A percentile compares a stretch with the other conserved stretches of the same genome.
phyloP scores from a whole-genome alignment of 768 basidiomycete genomes.

The Leccinum rimulosum region DNA sequence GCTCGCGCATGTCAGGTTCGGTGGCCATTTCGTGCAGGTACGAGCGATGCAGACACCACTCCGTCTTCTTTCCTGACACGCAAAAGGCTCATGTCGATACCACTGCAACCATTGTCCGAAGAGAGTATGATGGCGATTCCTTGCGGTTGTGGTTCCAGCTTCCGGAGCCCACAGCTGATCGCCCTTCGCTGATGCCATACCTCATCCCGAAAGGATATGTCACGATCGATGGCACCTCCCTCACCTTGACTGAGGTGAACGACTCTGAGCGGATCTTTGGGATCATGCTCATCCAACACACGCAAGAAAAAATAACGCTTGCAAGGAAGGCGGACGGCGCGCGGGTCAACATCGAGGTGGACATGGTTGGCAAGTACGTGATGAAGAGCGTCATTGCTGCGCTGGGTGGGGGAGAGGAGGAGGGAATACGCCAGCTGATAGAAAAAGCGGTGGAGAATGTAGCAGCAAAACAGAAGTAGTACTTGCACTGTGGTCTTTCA shows the following conservation, averaged over 20 bases:
- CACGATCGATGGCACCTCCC: slow-evolving; percentile 89
- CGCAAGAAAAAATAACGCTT: slow-evolving; percentile 84
- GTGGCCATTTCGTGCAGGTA: slow-evolving; percentile 98
- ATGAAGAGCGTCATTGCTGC: slow-evolving; percentile 76
- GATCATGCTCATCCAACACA: slow-evolving; percentile 95
- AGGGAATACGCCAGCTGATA: slow-evolving; percentile 47
- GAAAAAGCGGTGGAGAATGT: slow-evolving; percentile 58
- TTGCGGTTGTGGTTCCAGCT: slow-evolving; percentile 80
- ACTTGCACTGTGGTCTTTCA: not conserved
- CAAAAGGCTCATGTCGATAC: slow-evolving; percentile 89
- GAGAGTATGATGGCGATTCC: slow-evolving; percentile 80
- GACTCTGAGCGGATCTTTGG: slow-evolving; percentile 64
- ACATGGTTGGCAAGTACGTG: slow-evolving; percentile 93
- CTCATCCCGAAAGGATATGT: slow-evolving; percentile 94
- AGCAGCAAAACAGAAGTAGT: slow-evolving; percentile 30
- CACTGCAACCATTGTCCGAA: slow-evolving; percentile 72
- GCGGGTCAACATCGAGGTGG: slow-evolving; percentile 92
- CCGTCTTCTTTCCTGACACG: not conserved
- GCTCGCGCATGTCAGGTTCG: slow-evolving; percentile 87
- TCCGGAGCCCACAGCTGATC: slow-evolving; percentile 51
- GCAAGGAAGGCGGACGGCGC: slow-evolving; percentile 70
- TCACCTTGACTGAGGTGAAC: slow-evolving; percentile 84
- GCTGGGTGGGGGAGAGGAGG: slow-evolving; percentile 53
- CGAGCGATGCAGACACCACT: slow-evolving; percentile 10
- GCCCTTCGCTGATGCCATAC: slow-evolving; percentile 71